Evolutionary conservation across 2,329 filamentous ascomycete species (phyloP).

Genomic region (Alternaria gansuensis): DNA sequence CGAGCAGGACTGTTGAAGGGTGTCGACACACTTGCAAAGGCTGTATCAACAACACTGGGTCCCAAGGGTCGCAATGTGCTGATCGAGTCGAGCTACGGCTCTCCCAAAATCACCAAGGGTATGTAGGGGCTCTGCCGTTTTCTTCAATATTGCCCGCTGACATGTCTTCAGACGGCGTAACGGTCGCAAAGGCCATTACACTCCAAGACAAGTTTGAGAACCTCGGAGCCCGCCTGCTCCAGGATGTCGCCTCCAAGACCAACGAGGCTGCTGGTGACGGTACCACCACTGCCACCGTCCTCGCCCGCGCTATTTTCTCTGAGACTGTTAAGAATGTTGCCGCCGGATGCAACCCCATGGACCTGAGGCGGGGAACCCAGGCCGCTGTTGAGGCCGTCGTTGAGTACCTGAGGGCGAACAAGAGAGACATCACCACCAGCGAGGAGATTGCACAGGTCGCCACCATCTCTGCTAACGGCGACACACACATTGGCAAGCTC

Average conservation of each 20-base stretch:
- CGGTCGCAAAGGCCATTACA: constrained; percentile 76
- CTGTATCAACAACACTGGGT: constrained; percentile 93
- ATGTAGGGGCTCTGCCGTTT: constrained; percentile 32
- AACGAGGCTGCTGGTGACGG: constrained; percentile 99
- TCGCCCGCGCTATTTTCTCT: constrained; percentile 97
- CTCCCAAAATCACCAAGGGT: constrained; percentile 99
- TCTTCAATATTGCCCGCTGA: constrained; percentile 24
- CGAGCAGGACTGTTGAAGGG: constrained; percentile 88
- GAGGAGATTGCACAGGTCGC: constrained; percentile 98
- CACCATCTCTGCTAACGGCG: constrained; percentile 97
- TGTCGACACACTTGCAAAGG: constrained; percentile 96
- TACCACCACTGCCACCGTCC: constrained; percentile 96
- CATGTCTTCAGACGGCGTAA: constrained; percentile 58
- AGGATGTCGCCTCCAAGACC: constrained; percentile 99
- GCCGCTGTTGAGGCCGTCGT: constrained; percentile 94
- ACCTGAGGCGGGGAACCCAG: constrained; percentile 95
- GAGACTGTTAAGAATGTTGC: constrained; percentile 99
- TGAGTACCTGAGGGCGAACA: constrained; percentile 92
- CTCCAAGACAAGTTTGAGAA: constrained; percentile 99
- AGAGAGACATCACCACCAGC: constrained; percentile 96
- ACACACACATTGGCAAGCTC: constrained; percentile 91
- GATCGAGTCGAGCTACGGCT: constrained; percentile 98
- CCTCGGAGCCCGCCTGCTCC: constrained; percentile 92
- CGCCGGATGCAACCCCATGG: constrained; percentile 99
- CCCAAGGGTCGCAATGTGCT: constrained; percentile 98